Base-by-base conservation (phyloP, 202 grass and related monocot genomes). In the Sporobolus alterniflorus region DNA sequence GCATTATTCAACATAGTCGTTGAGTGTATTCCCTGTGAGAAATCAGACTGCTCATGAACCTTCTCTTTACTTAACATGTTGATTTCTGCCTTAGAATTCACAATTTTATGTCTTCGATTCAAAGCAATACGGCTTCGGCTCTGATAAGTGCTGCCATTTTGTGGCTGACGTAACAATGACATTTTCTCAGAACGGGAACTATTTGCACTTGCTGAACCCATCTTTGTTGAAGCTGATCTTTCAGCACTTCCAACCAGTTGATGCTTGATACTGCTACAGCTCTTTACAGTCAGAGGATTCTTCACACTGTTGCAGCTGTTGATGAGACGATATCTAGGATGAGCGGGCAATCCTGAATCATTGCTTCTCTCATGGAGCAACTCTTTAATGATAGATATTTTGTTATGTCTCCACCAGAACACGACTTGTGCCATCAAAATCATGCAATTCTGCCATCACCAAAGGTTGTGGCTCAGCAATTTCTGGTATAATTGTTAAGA, bases 1-100 rank as follows among this genome's bases (percentile, higher is more conserved):
- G 84, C 69, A 59, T 90, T 90, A 26, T 83, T 41, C 11, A 90
- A 26, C 70, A 90, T 42, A 80, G 46, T 26, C 32, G 71, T 84
- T 50, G 80, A 83, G 36, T 87, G 29, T 5, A n/a, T 71, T 49
- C 39, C 29, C 1, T 11, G 9, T 17, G 88, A 87, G 34, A 47
- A 79, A 70, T 49, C 46, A 64, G 41, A 32, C 12, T 70, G 62
- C 21, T 75, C 81, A 63, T 56, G 61, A 74, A 24, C 54, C 6
- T 83, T 49, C n/a, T 70, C 61, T 75, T 51, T 71, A 25, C 15
- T 70, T 18, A 46, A 33, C 33, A 21, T 26, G 54, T 65, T 43
- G 7, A 9, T 75, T 82, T 24, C 18, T 65, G 32, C 68, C 18
- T 13, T 77, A 57, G n/a, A 47, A 46, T 70, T 28, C 51, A 26